Evolutionary conservation across 2,329 filamentous ascomycete genomes (phyloP).

Genomic region (Colletotrichum siamense): DNA sequence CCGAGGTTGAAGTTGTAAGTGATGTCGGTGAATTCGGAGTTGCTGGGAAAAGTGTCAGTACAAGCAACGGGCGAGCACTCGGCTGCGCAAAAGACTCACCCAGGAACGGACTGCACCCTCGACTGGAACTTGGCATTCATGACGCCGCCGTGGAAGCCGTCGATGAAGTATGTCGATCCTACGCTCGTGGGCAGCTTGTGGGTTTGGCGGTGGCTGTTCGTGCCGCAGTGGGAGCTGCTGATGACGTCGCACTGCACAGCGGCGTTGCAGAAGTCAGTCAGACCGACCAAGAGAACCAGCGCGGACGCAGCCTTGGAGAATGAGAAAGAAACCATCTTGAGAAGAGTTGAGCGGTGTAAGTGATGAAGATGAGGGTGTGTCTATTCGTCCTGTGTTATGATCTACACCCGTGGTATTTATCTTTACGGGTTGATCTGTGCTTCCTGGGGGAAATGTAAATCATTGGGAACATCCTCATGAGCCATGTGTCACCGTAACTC

Average conservation of each 20-base stretch:
- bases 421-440: not conserved
- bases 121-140: not conserved
- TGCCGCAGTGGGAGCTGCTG: not conserved
- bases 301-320: not conserved
- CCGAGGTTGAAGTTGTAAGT: conserved; percentile 4
- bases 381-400: not conserved
- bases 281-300: not conserved
- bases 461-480: not conserved
- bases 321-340: not conserved
- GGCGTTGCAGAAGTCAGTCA: not conserved
- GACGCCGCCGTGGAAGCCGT: not conserved
- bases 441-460: not conserved
- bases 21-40: not conserved
- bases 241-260: not conserved
- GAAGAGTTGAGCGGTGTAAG: not conserved
- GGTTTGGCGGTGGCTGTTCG: not conserved
- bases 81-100: not conserved
- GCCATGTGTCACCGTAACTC: not conserved
- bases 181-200: not conserved
- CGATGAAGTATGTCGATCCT: not conserved
- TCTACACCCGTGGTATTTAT: not conserved
- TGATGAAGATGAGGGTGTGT: not conserved
- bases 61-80: not conserved
- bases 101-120: not conserved
- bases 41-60: not conserved